Evolutionary conservation across 2,329 filamentous ascomycete genomes (phyloP), one percentile per base, ranked within the genome.

Genomic region (Trichoderma lentiforme): DNA sequence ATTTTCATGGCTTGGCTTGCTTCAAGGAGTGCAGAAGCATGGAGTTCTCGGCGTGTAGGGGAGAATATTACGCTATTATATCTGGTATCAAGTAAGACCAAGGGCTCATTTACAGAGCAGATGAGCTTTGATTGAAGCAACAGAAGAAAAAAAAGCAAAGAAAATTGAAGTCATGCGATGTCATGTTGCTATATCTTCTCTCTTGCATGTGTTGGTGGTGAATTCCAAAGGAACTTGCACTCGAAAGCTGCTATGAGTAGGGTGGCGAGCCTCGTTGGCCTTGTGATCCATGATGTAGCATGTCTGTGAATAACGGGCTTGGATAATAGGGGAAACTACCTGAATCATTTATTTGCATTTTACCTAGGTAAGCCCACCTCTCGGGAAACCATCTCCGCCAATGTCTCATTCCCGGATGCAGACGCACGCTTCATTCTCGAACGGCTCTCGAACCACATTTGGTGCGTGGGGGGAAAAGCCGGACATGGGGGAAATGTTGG

Each of bases 41-140:
- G 70, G 70, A 72, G 70, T 72, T 72, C 34, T 68, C n/a, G 70
- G 70, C 70, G 70, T 47, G 62, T 32, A 57, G 56, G 24, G 34
- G 64, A 58, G 62, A n/a, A 67, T 43, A 58, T 43, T 39, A 56
- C 60, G 30, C 39, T 56, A 39, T 64, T 9, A 34, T 36, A 7
- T 64, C 6, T 43, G 47, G 15, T 18, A 71, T 43, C 39, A 14
- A 64, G 28, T 63, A n/a, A 64, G 18, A 21, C 39, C 12, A 12
- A 53, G 15, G 39, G 4, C 39, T 21, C 11, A n/a, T 60, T 39
- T 70, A 39, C 57, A n/a, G 57, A 53, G 28, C 24, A 69, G 30
- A 70, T 14, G 39, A 26, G 28, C 39, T 34, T 28, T 28, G 32
- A 53, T 61, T 34, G n/a, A n/a, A 36, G 4, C 18, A 26, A 26